These are phyloP conservation scores for Fusarium bactridioides DNA, from an alignment of 2,329 filamentous ascomycete species.

Conservation along the genomic window DNA sequence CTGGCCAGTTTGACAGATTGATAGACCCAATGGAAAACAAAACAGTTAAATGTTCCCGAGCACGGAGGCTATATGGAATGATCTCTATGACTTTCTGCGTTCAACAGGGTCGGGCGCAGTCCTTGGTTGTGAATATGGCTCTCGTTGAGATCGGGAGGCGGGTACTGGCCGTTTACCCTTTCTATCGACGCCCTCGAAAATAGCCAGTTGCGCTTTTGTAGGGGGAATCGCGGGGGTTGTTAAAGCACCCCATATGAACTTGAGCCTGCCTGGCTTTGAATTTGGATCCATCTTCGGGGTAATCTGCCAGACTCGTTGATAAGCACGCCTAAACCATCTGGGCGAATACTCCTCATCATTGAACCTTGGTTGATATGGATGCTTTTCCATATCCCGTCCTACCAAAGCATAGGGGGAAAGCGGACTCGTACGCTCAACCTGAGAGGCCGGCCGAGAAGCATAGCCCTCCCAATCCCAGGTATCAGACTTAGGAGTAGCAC, in stretches of 20 bases:
- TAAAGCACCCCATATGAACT: constrained; percentile 57
- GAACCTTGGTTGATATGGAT: constrained; percentile 48
- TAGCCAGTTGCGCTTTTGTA: constrained; percentile 46
- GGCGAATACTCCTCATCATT: constrained; percentile 46
- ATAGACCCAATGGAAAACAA: constrained; percentile 1
- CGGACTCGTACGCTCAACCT: constrained; percentile 49
- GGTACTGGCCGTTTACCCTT: constrained; percentile 29
- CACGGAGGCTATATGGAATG: background rate
- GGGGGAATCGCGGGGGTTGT: constrained; percentile 43
- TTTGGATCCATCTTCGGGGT: constrained; percentile 53
- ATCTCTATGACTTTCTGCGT: background rate
- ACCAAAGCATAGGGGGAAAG: constrained; percentile 39
- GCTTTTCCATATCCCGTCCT: constrained; percentile 42
- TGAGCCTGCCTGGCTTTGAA: constrained; percentile 42
- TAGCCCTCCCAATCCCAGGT: constrained; percentile 56
- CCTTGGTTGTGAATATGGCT: constrained; percentile 18
- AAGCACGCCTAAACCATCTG: constrained; percentile 58
- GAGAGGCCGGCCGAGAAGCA: constrained; percentile 49
- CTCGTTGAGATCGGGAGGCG: background rate
- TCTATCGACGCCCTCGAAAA: constrained; percentile 59
- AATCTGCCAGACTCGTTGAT: constrained; percentile 55
- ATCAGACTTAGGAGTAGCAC: background rate
- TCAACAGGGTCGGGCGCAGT: background rate
- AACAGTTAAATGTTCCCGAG: background rate
- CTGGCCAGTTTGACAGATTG: constrained; percentile 58